Evolutionary conservation across 2,329 filamentous ascomycete genomes (phyloP), one percentile per base, ranked within the genome.

Genomic region (Cladosporium colombiae): DNA sequence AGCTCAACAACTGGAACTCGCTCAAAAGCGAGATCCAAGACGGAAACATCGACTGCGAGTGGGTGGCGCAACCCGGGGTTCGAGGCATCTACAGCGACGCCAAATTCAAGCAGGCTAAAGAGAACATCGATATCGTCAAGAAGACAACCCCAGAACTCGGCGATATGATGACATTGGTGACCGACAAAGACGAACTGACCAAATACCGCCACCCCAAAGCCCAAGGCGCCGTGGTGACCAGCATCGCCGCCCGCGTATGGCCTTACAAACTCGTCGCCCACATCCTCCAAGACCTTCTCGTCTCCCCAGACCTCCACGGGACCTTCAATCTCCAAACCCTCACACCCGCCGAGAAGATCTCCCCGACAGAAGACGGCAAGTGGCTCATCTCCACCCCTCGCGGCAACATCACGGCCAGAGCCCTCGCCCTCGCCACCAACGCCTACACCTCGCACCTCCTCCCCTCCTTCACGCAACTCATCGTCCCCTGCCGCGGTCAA

Each of bases 221-320:
- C 7, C 74, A 83, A 8, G 91, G 88, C 2, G 90, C 88, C 6
- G 83, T 92, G 3, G 79, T 89, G 18, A 89, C 89, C 68, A 80
- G 81, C 49, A 80, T 86, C 50, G 91, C 91, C 0, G 90, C 88
- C 0, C 87, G 87, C 70, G 75, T 92, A 55, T 93, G 90, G 90
- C 92, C 92, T 0, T 96, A 96, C 77, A 96, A 95, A 78, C 85
- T 96, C 21, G 88, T 96, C 1, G 81, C 87, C 1, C 89, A 88
- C 78, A 82, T 93, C 0, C 79, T 96, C 0, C 86, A 91, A 74
- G 77, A 80, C 10, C 82, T 91, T 0, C 72, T 85, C 8, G 77
- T 81, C 21, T 75, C 76, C 1, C 65, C 68, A 3, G 33, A 68
- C 0, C 57, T 70, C 1, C n/a, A 62, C 10, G 78, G 74, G 2